Evolutionary conservation across 225 moss, liverwort and hornwort genomes (phyloP), one percentile per base, ranked within the genome.

Genomic region (Sphagnum tenellum): DNA sequence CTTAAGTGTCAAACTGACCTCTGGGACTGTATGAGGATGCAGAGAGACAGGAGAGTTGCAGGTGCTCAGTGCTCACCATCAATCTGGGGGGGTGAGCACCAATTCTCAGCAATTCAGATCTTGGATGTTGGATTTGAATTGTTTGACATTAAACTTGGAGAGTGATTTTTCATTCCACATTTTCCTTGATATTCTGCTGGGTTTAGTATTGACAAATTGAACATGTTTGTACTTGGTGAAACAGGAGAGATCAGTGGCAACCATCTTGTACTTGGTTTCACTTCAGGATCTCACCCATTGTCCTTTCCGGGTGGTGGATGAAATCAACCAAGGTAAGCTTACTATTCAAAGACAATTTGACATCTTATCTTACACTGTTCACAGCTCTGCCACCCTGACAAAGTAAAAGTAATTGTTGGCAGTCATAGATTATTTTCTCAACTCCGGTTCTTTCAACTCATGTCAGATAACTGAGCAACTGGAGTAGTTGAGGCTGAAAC

Each of bases 201-300:
- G 11, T 64, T 5, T 59, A 2, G 11, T 64, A 47, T 44, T n/a
- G 44, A 45, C 44, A 45, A 45, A 45, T 62, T 62, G n/a, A 9
- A 12, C 49, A 49, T 56, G 46, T 29, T 61, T 60, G 60, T 60
- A 45, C 29, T 12, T 69, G 29, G n/a, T 59, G 69, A 2, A 67
- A 55, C 87, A 94, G 94, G 94, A 95, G 67, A 89, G 94, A 4
- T 95, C 91, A 14, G 94, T 95, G 45, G 86, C 94, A n/a, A 95
- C 94, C 66, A 91, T 95, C 50, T 56, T 98, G 12, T 98, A 92
- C 60, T 73, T 98, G 48, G 89, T 98, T 58, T 92, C 96, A 8
- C 85, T 98, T 59, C 96, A 98, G 88, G 92, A 89, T 75, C 83
- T 98, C 63, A 92, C 96, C 7, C 85, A 93, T 75, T 98, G 96